Conservation (phyloP, 306 rosid genomes). For the Lathyrus aphaca region DNA sequence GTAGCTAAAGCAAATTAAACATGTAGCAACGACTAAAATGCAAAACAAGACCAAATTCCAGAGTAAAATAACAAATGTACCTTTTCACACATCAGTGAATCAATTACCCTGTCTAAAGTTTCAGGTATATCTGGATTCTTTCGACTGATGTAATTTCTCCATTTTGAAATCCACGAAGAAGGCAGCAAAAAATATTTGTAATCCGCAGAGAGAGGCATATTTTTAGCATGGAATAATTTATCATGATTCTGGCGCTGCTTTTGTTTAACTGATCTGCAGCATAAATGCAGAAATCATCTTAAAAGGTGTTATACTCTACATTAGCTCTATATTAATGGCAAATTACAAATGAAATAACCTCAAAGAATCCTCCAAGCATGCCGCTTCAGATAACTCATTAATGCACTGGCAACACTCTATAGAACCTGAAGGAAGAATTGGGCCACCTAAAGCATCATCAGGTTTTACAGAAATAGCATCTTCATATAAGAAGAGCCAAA, state of each 20-base stretch:
- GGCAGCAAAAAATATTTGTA: slow-evolving; percentile 88
- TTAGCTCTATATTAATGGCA: slow-evolving; percentile 30
- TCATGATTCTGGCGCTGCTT: slow-evolving; percentile 92
- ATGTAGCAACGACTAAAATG: slow-evolving; percentile 12
- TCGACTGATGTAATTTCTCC: slow-evolving; percentile 81
- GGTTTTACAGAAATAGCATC: slow-evolving; percentile 75
- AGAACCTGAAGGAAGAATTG: slow-evolving; percentile 62
- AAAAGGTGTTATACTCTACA: slow-evolving; percentile 32
- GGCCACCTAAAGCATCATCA: slow-evolving; percentile 67
- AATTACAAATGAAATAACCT: slow-evolving; percentile 56
- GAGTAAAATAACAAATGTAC: slow-evolving; percentile 45
- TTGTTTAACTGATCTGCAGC: slow-evolving; percentile 73
- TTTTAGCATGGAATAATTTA: slow-evolving; percentile 69
- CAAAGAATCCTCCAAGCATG: slow-evolving; percentile 85
- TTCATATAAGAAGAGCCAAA: slow-evolving; percentile 81
- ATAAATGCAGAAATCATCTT: slow-evolving; percentile 37
- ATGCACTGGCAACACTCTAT: slow-evolving; percentile 72
- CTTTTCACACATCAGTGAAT: slow-evolving; percentile 75
- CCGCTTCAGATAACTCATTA: slow-evolving; percentile 85
- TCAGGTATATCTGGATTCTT: slow-evolving; percentile 79
- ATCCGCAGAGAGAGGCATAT: slow-evolving; percentile 60
- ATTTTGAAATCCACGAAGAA: slow-evolving; percentile 75
- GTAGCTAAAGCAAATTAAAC: slow-evolving; percentile 24
- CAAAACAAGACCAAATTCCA: slow-evolving; percentile 31
- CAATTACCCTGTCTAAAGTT: slow-evolving; percentile 63